Evolutionary conservation across 2,329 filamentous ascomycete genomes (phyloP).

Genomic region (Parastagonospora avenae): DNA sequence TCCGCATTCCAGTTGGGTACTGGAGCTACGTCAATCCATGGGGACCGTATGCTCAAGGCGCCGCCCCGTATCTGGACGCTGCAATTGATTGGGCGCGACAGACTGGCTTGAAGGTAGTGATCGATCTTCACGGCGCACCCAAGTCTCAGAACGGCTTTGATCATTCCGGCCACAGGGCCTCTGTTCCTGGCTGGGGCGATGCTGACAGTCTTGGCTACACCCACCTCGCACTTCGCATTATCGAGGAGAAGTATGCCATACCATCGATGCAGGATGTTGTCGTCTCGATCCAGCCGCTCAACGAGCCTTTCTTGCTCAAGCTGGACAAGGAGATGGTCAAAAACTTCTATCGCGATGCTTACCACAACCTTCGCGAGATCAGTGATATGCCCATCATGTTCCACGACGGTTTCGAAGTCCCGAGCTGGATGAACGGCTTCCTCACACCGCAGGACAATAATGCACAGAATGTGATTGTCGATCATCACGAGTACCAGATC

Average conservation of each 20-base stretch:
- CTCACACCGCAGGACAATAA: constrained; percentile 57
- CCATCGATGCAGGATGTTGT: constrained; percentile 62
- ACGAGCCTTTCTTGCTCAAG: constrained; percentile 60
- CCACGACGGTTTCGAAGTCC: constrained; percentile 61
- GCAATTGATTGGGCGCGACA: constrained; percentile 62
- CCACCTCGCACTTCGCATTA: constrained; percentile 60
- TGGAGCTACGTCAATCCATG: constrained; percentile 55
- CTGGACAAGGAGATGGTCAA: constrained; percentile 54
- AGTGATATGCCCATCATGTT: constrained; percentile 59
- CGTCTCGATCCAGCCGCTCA: constrained; percentile 61
- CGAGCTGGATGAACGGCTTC: constrained; percentile 64
- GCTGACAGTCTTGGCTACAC: constrained; percentile 56
- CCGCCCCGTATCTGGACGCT: constrained; percentile 59
- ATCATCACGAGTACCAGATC: constrained; percentile 72
- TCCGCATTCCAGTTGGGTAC: constrained; percentile 64
- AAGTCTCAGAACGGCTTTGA: constrained; percentile 67
- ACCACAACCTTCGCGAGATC: constrained; percentile 53
- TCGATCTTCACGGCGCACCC: constrained; percentile 60
- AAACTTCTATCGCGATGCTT: constrained; percentile 62
- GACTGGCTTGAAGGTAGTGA: constrained; percentile 60
- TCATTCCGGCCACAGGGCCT: constrained; percentile 60
- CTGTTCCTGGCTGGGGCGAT: constrained; percentile 52
- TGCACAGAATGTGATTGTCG: constrained; percentile 62
- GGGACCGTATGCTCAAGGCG: constrained; percentile 50
- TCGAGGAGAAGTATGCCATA: constrained; percentile 62